Percentiles rank a stretch among this genome's conserved stretches.
Evolutionary conservation across 441 rosid genomes (phyloP).

Genomic region (Arabidopsis lyrata): DNA sequence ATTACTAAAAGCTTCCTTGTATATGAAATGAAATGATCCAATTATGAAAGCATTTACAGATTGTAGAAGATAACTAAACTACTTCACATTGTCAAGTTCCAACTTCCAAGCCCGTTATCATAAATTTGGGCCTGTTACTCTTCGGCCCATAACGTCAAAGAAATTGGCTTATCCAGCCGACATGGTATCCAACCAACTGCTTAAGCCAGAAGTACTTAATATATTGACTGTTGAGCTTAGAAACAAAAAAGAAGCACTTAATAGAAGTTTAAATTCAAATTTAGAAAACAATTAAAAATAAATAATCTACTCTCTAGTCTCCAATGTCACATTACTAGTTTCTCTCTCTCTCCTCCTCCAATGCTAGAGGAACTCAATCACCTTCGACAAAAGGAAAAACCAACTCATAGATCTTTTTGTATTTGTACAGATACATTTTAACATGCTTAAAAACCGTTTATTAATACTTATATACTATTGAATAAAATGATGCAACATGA

Average conservation of each 20-base stretch:
- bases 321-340: not conserved
- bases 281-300: too few relatives aligned
- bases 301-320: too few relatives aligned
- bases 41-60: not conserved
- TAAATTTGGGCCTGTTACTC: not conserved
- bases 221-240: not conserved
- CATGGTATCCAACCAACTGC: not conserved
- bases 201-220: not conserved
- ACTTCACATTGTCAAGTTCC: not conserved
- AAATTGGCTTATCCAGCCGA: not conserved
- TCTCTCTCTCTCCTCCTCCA: slow-evolving; percentile 14
- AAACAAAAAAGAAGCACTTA: not conserved
- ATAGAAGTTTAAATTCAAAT: not conserved
- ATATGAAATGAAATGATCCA: not conserved
- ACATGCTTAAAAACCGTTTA: not conserved
- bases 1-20: not conserved
- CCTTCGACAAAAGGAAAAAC: slow-evolving; percentile 35
- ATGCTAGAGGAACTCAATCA: slow-evolving; percentile 7
- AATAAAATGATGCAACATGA: not conserved
- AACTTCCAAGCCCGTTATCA: not conserved
- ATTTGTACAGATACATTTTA: slow-evolving; percentile 21
- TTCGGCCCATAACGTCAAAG: not conserved
- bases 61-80: not conserved
- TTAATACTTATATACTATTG: too few relatives aligned
- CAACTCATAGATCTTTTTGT: slow-evolving; percentile 22